Conservation (phyloP, 805 yeast genomes). For the Wickerhamiella qilinensis region DNA sequence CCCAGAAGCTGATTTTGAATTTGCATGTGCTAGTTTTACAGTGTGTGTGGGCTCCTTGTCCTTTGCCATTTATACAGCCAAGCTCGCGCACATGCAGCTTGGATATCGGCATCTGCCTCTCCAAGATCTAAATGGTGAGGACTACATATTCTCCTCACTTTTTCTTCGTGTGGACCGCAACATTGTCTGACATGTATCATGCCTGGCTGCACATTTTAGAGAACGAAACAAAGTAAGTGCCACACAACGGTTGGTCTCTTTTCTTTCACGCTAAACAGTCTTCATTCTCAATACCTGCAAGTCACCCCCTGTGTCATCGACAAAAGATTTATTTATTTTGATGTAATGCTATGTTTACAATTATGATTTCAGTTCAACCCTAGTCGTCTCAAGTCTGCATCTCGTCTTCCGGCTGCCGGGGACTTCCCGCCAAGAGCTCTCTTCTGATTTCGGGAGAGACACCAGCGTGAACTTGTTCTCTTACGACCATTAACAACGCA, state of each 20-base stretch:
- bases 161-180: conserved; percentile 23
- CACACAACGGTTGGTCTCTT: too few species aligned
- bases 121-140: conserved; percentile 68
- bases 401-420: conserved; percentile 3
- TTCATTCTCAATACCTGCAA: too few species aligned
- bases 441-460: conserved; percentile 91
- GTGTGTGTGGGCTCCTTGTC: conserved; percentile 20
- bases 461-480: conserved; percentile 75
- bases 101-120: conserved; percentile 79
- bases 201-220: too few species aligned
- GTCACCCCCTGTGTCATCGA: too few species aligned
- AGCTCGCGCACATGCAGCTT: conserved; percentile 43
- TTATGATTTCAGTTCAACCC: too few species aligned
- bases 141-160: conserved; percentile 41
- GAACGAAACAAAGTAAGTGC: too few species aligned
- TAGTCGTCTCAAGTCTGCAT: background rate
- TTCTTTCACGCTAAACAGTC: too few species aligned
- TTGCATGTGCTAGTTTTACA: conserved; percentile 23
- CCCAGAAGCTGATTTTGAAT: conserved; percentile 16
- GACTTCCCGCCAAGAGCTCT: conserved; percentile 67
- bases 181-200: conserved; percentile 7
- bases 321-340: too few species aligned
- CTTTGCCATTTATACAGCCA: conserved; percentile 46
- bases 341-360: too few species aligned
- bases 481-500: conserved; percentile 73